Base-by-base conservation (phyloP, 2,329 filamentous ascomycete genomes). In the Alternaria panax region DNA sequence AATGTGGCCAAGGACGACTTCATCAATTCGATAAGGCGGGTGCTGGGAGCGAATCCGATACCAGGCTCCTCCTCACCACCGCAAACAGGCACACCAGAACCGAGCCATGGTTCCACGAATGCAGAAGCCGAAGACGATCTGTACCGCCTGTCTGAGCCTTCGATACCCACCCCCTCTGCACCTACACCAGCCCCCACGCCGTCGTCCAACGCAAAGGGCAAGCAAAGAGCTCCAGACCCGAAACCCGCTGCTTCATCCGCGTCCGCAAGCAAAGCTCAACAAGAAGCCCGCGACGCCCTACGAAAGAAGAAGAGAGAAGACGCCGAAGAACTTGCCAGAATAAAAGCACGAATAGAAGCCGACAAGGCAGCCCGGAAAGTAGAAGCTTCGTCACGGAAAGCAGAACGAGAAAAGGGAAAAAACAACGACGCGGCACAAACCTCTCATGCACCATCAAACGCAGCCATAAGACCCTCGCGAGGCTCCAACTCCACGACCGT, bases 331-430 rank as follows among this genome's bases (percentile, higher is more conserved):
- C 84, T 89, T 36, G 85, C 87, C 56, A 85, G 91, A 1, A 89
- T 96, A 53, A 82, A 93, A 43, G 87, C 87, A 65, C 87, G 88
- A 38, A 93, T 96, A 63, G 89, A 92, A 70, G 87, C 90, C 60
- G 92, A 96, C 79, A 91, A 90, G 73, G 84, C 84, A 11, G 89
- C 88, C 60, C 85, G 92, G 14, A 87, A 85, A 61, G 73, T 73
- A 20, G 69, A 73, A 41, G 75, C 72, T 25, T 75, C 78, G 59
- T 63, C 63, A 50, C 72, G 67, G 34, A 76, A 72, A 63, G 69
- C 66, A 57, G 80, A 80, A 68, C 71, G 75, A 16, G 69, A 74
- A 38, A 59, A 63, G 16, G 59, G 68, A 42, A 62, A 56, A 5
- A 65, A 57, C 16, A 51, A 58, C 7, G 42, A 16, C 30, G 30